Conservation (phyloP, 805 yeast species). For the Martiniozyma abietophila region DNA sequence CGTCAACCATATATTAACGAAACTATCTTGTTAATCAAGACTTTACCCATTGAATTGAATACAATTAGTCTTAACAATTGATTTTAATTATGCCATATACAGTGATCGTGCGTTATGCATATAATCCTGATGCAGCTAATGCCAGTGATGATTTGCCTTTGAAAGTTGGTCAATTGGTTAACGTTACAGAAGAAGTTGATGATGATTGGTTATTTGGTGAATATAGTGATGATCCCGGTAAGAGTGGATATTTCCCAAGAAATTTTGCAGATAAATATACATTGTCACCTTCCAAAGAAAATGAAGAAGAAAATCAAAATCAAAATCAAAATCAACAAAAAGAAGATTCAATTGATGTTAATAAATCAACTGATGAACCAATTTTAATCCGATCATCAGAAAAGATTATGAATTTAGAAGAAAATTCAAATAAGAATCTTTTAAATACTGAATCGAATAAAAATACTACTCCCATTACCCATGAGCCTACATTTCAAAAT, state of each 20-base stretch:
- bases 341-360: background rate
- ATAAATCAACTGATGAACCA: background rate
- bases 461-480: too few relatives aligned
- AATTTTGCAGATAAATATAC: constrained; percentile 52
- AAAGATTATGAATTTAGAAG: too few relatives aligned
- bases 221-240: constrained; percentile 38
- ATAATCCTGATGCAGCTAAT: constrained; percentile 33
- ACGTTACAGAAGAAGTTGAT: constrained; percentile 74
- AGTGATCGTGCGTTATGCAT: constrained; percentile 24
- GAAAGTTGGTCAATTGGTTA: constrained; percentile 54
- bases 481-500: too few relatives aligned
- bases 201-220: constrained; percentile 86
- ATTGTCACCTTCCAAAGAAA: constrained; percentile 5
- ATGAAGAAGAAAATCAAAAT: constrained; percentile 4
- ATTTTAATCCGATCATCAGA: background rate
- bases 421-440: background rate
- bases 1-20: too few relatives aligned
- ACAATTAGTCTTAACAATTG: too few relatives aligned
- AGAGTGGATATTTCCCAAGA: constrained; percentile 78
- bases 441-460: constrained; percentile 5
- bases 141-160: constrained; percentile 82
- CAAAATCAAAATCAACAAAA: background rate
- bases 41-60: too few relatives aligned
- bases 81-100: too few relatives aligned
- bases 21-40: too few relatives aligned